Evolutionary conservation across 2,329 filamentous ascomycete species (phyloP), one percentile per base, ranked within the genome.

Genomic region (Phialophora chinensis): DNA sequence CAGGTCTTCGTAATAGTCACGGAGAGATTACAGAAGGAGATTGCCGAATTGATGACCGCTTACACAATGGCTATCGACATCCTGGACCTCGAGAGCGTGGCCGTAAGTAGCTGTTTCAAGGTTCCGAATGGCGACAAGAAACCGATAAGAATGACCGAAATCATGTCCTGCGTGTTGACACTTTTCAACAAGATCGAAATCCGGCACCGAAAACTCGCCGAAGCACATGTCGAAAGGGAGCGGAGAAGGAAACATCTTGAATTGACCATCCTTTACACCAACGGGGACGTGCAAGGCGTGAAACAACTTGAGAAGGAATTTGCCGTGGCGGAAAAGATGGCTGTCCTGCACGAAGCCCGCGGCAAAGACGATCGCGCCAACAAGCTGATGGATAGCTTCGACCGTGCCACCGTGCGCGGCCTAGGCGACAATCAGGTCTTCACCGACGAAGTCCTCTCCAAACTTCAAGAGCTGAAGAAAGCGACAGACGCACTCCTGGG

Each of bases 181-280:
- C 73, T 86, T 5, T 81, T 85, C 69, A 74, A 75, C 14, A 80
- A 80, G 65, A 78, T 86, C 14, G 83, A 86, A 71, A 73, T 77
- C 27, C 79, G 82, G 1, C 81, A 86, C 68, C 81, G 81, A 17
- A 82, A 82, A 65, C 78, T 84, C 12, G 79, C 82, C 2, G 78
- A 82, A 33, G 80, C 83, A 42, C 79, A 84, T 5, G 74, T 85
- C 20, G 84, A 86, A 68, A 81, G 84, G 49, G 85, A 87, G 71
- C 80, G 80, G 54, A 78, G 84, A 17, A 82, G 85, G 60, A 86
- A 86, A 75, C 83, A 81, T 70, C 83, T 84, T 0, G 83, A 86
- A 69, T 58, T 80, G 81, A 65, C 84, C 81, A 25, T 79, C 82
- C 35, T 83, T 60, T 72, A 73, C 62, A 72, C 71, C 5, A 73